phyloP scores from a whole-genome alignment of 495 filamentous ascomycete species.

The Melanomma pulvis-pyrius region DNA sequence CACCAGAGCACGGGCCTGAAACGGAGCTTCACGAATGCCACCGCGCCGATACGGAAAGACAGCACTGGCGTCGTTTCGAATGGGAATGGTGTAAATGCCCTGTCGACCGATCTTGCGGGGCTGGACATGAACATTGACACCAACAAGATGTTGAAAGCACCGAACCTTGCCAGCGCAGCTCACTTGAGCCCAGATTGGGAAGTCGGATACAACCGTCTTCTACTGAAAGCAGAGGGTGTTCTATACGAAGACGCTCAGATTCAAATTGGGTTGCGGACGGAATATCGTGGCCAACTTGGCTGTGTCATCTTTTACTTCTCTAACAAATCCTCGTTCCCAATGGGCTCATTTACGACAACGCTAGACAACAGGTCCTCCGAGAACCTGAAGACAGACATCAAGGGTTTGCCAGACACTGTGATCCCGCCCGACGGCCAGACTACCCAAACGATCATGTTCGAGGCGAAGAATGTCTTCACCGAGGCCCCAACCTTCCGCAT shows the following conservation, averaged over 20 bases:
- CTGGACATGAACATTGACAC: conserved; percentile 71
- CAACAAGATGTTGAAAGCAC: conserved; percentile 61
- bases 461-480: conserved; percentile 77
- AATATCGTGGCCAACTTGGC: conserved; percentile 91
- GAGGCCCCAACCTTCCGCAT: conserved; percentile 90
- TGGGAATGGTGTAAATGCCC: conserved; percentile 36
- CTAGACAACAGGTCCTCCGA: conserved; percentile 76
- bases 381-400: conserved; percentile 77
- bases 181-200: conserved; percentile 96
- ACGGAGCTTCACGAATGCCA: conserved; percentile 70
- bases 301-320: conserved; percentile 94
- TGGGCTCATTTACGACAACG: conserved; percentile 91
- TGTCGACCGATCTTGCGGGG: conserved; percentile 61
- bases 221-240: conserved; percentile 79
- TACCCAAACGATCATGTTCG: conserved; percentile 93
- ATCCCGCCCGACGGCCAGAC: conserved; percentile 76
- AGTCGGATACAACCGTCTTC: conserved; percentile 80
- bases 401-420: conserved; percentile 82
- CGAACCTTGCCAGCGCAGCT: conserved; percentile 87
- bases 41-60: conserved; percentile 41
- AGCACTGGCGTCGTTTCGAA: conserved; percentile 48
- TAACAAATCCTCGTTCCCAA: conserved; percentile 82
- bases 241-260: conserved; percentile 95
- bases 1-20: conserved; percentile 76
- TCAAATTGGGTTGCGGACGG: conserved; percentile 87